Base-by-base conservation (phyloP, 805 yeast species). In the Starmerella geochares region DNA sequence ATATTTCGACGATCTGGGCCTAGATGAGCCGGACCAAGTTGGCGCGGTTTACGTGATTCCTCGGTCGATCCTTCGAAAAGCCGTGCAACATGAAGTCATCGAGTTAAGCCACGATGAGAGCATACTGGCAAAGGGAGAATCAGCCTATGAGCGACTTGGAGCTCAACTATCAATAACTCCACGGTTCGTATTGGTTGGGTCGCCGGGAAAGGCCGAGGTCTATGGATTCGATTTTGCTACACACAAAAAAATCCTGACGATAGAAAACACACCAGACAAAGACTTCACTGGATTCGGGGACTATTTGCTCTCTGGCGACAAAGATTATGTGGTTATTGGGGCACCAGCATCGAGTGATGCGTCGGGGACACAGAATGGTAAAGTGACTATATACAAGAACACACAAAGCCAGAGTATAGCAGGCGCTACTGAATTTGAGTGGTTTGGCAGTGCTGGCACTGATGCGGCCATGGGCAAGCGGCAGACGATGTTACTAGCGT, bases 81-180 rank as follows among this genome's bases (percentile, higher is more conserved):
- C 51, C 9, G 19, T 7, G 3, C 10, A 10, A 17, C 40, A 16
- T n/a, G 14, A 13, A 35, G 23, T 47, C 16, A 4, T 32, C 1
- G 33, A 25, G 21, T 37, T 52, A 3, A 39, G 25, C 1, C 17
- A 23, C 17, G 27, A 39, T 6, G 29, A 39, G 5, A 5, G 47
- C 20, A 5, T 49, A n/a, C 16, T 55, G 25, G 20, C 32, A 17
- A 16, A 27, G 13, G 59, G 55, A 23, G 28, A 5, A 3, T 13
- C 29, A 19, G 29, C 49, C 1, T 76, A 67, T 57, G 76, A 70
- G 40, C 72, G 67, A 47, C 70, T 73, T 56, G 80, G 77, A 0
- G 43, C 66, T 0, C 46, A 63, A 1, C 32, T 73, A 14, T 60
- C 70, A 0, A 46, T 60, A 2, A 62, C 67, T 4, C 54, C 54